Percentiles rank a stretch among this genome's conserved stretches.
These are phyloP conservation scores for Priceomyces carsonii DNA, from an alignment of 805 yeast genomes.

Conservation along the genomic window DNA sequence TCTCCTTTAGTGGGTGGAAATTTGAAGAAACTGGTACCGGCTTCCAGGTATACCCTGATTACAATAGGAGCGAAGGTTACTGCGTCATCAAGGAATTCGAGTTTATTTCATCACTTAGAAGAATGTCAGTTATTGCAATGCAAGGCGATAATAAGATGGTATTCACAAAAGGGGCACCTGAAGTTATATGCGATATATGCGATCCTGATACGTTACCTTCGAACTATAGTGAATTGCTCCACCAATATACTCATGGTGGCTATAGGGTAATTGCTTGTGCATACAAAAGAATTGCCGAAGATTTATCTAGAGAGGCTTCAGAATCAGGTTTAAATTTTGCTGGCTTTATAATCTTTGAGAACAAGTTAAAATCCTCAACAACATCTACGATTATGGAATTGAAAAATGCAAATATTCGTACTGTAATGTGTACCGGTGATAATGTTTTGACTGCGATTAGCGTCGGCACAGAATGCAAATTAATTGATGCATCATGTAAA, in stretches of 20 bases:
- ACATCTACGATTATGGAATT: constrained; percentile 59
- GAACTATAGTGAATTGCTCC: constrained; percentile 70
- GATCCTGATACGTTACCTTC: constrained; percentile 67
- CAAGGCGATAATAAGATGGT: constrained; percentile 18
- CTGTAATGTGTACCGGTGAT: constrained; percentile 98
- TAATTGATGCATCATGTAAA: constrained; percentile 46
- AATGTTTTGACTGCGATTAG: constrained; percentile 92
- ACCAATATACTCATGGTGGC: constrained; percentile 89
- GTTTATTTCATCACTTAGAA: constrained; percentile 77
- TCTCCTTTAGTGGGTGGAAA: constrained; percentile 80
- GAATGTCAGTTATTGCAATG: constrained; percentile 84
- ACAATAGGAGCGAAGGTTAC: constrained; percentile 21
- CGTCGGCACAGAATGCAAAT: constrained; percentile 82
- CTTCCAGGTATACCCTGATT: constrained; percentile 15
- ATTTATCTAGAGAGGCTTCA: constrained; percentile 55
- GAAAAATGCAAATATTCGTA: constrained; percentile 69
- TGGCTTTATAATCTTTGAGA: constrained; percentile 92
- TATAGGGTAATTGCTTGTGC: constrained; percentile 96
- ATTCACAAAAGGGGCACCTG: constrained; percentile 96
- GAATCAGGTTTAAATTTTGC: constrained; percentile 72
- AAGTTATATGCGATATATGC: constrained; percentile 81
- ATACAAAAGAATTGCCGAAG: constrained; percentile 45
- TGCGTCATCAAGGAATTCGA: constrained; percentile 62
- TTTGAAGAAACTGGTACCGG: constrained; percentile 58
- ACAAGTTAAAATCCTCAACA: constrained; percentile 77